A percentile compares a stretch with the other conserved stretches of the same genome.
Evolutionary conservation across 2,329 filamentous ascomycete genomes (phyloP).

Genomic region (Aspergillus transmontanensis): DNA sequence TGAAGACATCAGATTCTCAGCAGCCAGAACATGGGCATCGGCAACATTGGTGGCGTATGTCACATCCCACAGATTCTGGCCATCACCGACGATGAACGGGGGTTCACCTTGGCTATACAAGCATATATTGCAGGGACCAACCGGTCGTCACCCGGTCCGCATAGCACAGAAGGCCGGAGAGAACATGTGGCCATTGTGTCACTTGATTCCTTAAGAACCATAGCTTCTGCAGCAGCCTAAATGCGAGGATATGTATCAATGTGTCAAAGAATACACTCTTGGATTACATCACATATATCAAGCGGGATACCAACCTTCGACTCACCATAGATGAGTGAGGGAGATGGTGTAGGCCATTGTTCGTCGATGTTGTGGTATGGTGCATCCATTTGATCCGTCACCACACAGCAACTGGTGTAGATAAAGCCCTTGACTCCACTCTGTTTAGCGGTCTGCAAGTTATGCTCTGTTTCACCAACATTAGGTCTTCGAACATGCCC

Average conservation of each 20-base stretch:
- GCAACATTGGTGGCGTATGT: slow-evolving; percentile 48
- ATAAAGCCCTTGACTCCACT: slow-evolving; percentile 54
- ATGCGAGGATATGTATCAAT: slow-evolving; percentile 16
- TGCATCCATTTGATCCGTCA: slow-evolving; percentile 52
- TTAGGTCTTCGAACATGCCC: slow-evolving; percentile 54
- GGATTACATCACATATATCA: background rate
- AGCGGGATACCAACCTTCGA: slow-evolving; percentile 34
- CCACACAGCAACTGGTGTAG: slow-evolving; percentile 59
- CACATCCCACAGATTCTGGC: slow-evolving; percentile 48
- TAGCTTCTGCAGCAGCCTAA: slow-evolving; percentile 45
- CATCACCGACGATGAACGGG: slow-evolving; percentile 44
- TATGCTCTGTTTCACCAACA: slow-evolving; percentile 57
- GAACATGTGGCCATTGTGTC: slow-evolving; percentile 41
- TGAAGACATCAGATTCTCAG: slow-evolving; percentile 44
- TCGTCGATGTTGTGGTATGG: slow-evolving; percentile 44
- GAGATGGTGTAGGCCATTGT: slow-evolving; percentile 40
- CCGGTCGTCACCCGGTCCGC: slow-evolving; percentile 46
- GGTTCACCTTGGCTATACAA: slow-evolving; percentile 48
- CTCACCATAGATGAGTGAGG: slow-evolving; percentile 48
- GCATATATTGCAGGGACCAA: slow-evolving; percentile 47
- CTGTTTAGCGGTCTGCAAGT: slow-evolving; percentile 50
- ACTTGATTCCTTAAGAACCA: slow-evolving; percentile 43
- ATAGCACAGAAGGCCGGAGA: slow-evolving; percentile 48
- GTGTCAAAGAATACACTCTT: slow-evolving; percentile 6
- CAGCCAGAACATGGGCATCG: slow-evolving; percentile 49